phyloP scores from a whole-genome alignment of 768 basidiomycete species.

The Boletus rubropictus region DNA sequence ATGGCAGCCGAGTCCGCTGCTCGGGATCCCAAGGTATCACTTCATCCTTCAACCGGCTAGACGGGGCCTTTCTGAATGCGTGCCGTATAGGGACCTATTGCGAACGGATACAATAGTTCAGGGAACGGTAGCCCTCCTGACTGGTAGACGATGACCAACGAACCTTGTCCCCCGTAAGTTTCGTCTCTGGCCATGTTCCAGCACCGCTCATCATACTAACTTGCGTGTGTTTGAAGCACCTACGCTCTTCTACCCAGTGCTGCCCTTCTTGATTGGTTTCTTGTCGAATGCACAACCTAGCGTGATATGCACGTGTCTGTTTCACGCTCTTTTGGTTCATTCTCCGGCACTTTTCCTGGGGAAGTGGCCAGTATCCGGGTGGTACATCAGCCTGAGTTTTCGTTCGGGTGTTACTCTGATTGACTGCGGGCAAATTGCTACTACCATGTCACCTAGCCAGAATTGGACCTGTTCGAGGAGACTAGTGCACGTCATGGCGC shows the following conservation, averaged over 20 bases:
- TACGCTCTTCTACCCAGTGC: conserved; percentile 2
- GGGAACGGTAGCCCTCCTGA: conserved; percentile 18
- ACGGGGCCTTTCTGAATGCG: conserved; percentile 1
- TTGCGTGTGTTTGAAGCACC: conserved; percentile 1
- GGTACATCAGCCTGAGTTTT: conserved; percentile 4
- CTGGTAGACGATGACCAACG: conserved; percentile 19
- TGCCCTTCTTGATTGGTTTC: conserved; percentile 1
- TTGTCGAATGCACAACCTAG: conserved; percentile 4
- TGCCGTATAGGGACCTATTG: conserved; percentile 12
- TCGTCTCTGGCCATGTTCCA: neutral
- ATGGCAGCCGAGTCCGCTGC: conserved; percentile 6
- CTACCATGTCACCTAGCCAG: neutral
- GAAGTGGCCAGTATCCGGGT: conserved; percentile 2
- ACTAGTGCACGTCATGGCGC: neutral
- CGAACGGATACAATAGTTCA: conserved; percentile 18
- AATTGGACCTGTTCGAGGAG: neutral
- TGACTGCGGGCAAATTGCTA: neutral
- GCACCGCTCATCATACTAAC: conserved; percentile 3
- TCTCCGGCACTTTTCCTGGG: conserved; percentile 1
- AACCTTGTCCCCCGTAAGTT: conserved; percentile 9
- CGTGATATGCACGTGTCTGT: conserved; percentile 4
- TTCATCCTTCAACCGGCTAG: neutral
- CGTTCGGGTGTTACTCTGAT: neutral
- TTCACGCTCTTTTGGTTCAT: conserved; percentile 9
- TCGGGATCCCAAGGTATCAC: conserved; percentile 14